These are phyloP conservation scores for Diatrype stigma DNA, from an alignment of 2,329 filamentous ascomycete species.

Conservation along the genomic window DNA sequence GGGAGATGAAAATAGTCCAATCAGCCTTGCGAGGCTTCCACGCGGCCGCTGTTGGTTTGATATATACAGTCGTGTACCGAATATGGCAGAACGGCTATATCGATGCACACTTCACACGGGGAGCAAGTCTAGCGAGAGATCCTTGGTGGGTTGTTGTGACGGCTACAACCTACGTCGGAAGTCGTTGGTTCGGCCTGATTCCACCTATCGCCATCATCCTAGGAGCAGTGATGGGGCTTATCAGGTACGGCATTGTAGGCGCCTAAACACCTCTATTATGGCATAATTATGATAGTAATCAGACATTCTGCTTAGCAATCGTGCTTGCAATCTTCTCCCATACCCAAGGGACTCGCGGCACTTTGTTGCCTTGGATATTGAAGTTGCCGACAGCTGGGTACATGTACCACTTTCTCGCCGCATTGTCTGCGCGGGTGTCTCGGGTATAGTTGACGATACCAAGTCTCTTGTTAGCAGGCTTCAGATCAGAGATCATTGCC, in stretches of 20 bases:
- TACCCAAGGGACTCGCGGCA: slow-evolving; percentile 28
- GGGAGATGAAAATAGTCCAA: slow-evolving; percentile 42
- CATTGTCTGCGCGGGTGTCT: slow-evolving; percentile 24
- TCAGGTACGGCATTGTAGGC: slow-evolving; percentile 12
- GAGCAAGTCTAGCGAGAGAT: slow-evolving; percentile 51
- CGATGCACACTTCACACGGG: slow-evolving; percentile 41
- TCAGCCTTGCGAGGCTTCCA: slow-evolving; percentile 53
- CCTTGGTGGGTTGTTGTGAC: slow-evolving; percentile 63
- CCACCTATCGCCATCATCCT: slow-evolving; percentile 30
- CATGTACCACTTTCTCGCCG: slow-evolving; percentile 31
- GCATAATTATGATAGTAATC: too few relatives aligned
- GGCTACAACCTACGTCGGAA: slow-evolving; percentile 34
- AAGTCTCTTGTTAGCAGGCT: slow-evolving; percentile 24
- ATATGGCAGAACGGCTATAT: slow-evolving; percentile 60
- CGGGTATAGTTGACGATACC: slow-evolving; percentile 36
- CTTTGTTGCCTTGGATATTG: slow-evolving; percentile 25
- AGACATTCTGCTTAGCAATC: slow-evolving; percentile 21
- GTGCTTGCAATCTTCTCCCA: slow-evolving; percentile 29
- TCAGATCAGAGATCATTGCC: slow-evolving; percentile 31
- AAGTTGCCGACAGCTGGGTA: slow-evolving; percentile 34
- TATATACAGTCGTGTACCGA: slow-evolving; percentile 61
- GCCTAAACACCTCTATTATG: too few relatives aligned
- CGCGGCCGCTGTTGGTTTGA: slow-evolving; percentile 55
- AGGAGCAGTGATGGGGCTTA: slow-evolving; percentile 30
- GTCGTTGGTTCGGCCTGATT: slow-evolving; percentile 27